Conservation (phyloP, 1,139 yeast species). For the Debaryomycetaceae sp. region DNA sequence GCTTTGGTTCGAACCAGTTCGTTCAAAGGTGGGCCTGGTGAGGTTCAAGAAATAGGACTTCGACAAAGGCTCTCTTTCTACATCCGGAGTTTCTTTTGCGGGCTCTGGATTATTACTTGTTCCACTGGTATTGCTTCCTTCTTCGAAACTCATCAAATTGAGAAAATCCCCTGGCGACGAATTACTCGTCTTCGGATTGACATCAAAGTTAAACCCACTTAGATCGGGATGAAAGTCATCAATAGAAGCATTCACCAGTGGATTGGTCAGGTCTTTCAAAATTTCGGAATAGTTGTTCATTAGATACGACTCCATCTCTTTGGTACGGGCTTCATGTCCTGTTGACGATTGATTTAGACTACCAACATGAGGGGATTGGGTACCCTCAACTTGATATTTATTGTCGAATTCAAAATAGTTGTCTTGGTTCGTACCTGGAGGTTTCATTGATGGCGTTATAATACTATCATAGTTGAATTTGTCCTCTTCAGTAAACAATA, state of each 20-base stretch:
- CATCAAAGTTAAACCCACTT: conserved; percentile 21
- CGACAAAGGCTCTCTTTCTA: conserved; percentile 1
- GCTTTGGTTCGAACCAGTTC: conserved; percentile 26
- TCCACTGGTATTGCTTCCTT: neutral
- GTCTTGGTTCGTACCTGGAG: conserved; percentile 29
- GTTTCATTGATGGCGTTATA: conserved; percentile 42
- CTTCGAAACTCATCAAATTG: conserved; percentile 2
- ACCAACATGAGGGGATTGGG: neutral
- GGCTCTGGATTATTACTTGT: neutral
- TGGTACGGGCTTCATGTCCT: neutral
- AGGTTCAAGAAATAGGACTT: conserved; percentile 2
- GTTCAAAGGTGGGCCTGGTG: conserved; percentile 11
- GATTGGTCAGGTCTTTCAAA: neutral
- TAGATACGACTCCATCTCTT: conserved; percentile 1
- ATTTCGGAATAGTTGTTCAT: neutral
- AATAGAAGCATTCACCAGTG: conserved; percentile 6
- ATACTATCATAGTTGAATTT: conserved; percentile 10
- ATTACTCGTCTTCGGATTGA: conserved; percentile 9
- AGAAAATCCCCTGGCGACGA: conserved; percentile 3
- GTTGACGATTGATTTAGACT: neutral
- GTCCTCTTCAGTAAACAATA: conserved; percentile 6
- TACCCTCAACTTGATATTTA: neutral
- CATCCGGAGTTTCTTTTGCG: neutral
- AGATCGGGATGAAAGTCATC: conserved; percentile 13
- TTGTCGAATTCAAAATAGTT: conserved; percentile 31